phyloP scores from a whole-genome alignment of 495 filamentous ascomycete genomes.

The Podospora pseudoanserina region DNA sequence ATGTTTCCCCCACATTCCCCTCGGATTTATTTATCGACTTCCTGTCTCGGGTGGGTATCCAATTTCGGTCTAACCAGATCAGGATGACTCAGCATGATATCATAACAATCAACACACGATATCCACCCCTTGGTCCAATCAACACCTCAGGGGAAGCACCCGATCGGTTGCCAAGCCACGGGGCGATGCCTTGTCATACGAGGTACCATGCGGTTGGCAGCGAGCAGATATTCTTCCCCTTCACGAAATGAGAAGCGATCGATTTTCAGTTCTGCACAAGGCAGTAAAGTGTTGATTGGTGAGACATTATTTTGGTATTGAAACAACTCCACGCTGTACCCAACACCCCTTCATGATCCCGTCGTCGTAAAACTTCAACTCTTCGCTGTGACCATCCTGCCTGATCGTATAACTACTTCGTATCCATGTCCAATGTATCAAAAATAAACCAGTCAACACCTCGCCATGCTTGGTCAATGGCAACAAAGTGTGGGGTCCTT shows the following conservation, averaged over 20 bases:
- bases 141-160: background rate
- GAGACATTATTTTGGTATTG: background rate
- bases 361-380: too few species aligned
- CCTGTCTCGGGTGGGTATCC: background rate
- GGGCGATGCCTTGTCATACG: background rate
- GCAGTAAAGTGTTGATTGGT: too few species aligned
- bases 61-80: background rate
- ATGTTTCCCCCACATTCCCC: background rate
- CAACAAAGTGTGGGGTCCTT: background rate
- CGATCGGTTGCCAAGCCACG: background rate
- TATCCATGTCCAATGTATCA: too few species aligned
- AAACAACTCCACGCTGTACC: background rate
- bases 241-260: too few species aligned
- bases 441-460: background rate
- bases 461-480: background rate
- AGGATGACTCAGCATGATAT: background rate
- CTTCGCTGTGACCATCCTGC: too few species aligned
- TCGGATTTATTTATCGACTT: too few species aligned
- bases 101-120: background rate
- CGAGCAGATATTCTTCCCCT: too few species aligned
- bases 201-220: background rate
- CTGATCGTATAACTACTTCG: too few species aligned
- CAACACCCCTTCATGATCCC: too few species aligned
- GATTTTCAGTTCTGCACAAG: too few species aligned
- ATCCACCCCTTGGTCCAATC: background rate